These are phyloP conservation scores for Starmerella tilneyi DNA, from an alignment of 805 yeast species.

Conservation along the genomic window DNA sequence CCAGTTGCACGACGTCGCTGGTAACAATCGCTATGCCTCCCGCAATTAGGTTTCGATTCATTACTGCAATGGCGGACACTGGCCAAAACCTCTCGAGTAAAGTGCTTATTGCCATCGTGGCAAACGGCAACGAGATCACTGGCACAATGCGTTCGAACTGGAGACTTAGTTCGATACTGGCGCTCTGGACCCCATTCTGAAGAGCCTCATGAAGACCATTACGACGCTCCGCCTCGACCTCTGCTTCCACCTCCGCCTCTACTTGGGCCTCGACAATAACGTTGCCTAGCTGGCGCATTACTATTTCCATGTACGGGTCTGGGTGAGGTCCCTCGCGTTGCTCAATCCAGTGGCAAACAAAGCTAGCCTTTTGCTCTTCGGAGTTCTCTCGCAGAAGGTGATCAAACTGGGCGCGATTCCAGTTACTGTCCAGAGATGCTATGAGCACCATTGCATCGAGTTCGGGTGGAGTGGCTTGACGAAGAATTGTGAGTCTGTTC, in stretches of 20 bases:
- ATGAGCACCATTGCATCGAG: not conserved
- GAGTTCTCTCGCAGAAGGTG: not conserved
- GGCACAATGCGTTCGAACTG: not conserved
- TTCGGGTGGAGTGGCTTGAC: not conserved
- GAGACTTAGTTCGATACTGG: too few relatives aligned
- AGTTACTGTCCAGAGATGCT: not conserved
- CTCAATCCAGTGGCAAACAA: not conserved
- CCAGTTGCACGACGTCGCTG: not conserved
- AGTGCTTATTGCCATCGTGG: not conserved
- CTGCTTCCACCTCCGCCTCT: too few relatives aligned
- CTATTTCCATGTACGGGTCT: not conserved
- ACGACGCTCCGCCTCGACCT: too few relatives aligned
- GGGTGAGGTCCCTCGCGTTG: not conserved
- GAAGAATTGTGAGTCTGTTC: not conserved
- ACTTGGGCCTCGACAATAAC: not conserved
- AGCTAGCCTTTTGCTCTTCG: not conserved
- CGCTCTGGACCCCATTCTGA: too few relatives aligned
- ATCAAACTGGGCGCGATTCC: not conserved
- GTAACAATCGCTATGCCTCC: not conserved
- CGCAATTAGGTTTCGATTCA: constrained; percentile 4
- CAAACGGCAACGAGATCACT: not conserved
- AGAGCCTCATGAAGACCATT: too few relatives aligned
- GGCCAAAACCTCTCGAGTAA: not conserved
- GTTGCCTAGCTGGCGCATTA: not conserved
- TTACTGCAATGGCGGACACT: not conserved